Percentiles rank a stretch among this genome's conserved stretches.
phyloP scores from a whole-genome alignment of 768 basidiomycete genomes.

The Rhodotorula paludigena region DNA sequence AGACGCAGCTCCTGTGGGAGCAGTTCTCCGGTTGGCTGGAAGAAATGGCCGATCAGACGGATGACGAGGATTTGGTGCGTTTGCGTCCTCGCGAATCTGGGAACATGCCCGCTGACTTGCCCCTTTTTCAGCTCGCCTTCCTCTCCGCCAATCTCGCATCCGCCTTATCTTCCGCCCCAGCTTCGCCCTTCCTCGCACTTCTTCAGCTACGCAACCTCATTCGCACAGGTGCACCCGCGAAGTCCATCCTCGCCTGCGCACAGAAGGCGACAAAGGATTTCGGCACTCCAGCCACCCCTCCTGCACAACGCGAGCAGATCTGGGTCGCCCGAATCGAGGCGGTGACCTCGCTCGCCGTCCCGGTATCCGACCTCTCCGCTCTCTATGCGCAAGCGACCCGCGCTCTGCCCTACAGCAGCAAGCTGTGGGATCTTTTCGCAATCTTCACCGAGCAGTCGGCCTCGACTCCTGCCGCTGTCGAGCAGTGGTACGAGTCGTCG shows the following conservation, averaged over 20 bases:
- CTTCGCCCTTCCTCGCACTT: constrained; percentile 27
- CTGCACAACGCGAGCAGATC: constrained; percentile 19
- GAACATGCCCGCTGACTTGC: not conserved
- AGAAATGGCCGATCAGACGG: constrained; percentile 43
- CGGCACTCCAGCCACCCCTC: not conserved
- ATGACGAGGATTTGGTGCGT: constrained; percentile 46
- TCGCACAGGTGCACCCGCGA: constrained; percentile 1
- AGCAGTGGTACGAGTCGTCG: constrained; percentile 21
- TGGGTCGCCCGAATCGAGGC: constrained; percentile 38
- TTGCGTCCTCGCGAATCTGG: not conserved
- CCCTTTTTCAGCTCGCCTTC: constrained; percentile 17
- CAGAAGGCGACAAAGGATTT: constrained; percentile 11
- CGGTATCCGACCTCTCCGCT: not conserved
- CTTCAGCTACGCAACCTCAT: constrained; percentile 29
- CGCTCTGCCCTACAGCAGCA: constrained; percentile 20
- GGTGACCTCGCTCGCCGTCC: not conserved
- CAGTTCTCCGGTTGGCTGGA: constrained; percentile 53
- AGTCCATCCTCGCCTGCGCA: constrained; percentile 6
- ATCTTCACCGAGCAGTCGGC: constrained; percentile 13
- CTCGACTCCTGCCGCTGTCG: not conserved
- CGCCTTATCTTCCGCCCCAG: constrained; percentile 15
- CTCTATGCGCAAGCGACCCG: constrained; percentile 4
- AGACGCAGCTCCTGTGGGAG: constrained; percentile 45
- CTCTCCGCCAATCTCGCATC: constrained; percentile 25
- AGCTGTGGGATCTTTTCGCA: constrained; percentile 34